Base-by-base conservation (phyloP, 1,284 basidiomycete genomes). In the Trichosporon asahii region DNA sequence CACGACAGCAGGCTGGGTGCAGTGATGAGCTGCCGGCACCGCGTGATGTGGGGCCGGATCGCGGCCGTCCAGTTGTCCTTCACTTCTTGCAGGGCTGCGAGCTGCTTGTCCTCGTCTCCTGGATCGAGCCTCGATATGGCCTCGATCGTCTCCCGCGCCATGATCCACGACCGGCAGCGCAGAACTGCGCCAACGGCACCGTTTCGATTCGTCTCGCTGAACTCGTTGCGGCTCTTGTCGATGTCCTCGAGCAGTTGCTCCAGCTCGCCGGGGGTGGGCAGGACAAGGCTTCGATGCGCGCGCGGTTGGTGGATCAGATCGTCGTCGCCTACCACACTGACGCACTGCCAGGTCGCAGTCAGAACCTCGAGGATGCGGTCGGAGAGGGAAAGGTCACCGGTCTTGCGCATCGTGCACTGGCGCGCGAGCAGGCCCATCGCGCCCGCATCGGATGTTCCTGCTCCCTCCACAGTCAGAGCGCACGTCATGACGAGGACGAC, bases 271-370 rank as follows among this genome's bases (percentile, higher is more conserved):
- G 49, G 27, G 8, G 46, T 31, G 1, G 67, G 67, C 8, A 68
- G 46, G 5, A 53, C 44, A 0, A 68, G 44, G 1, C 44, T n/a
- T 2, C 12, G 14, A 15, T 61, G 57, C 8, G 67, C 67, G 2
- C 37, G 44, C 23, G 46, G n/a, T 18, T 55, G 44, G 65, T 35
- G 60, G 21, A 46, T 60, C 15, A 33, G 21, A 12, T 69, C 64
- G 53, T 79, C 75, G 73, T 81, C 74, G 53, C 76, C 55, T 25
- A 68, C 46, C n/a, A 64, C 27, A 1, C 25, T 21, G 21, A 49
- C 46, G 37, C 44, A 63, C 3, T 64, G 37, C 29, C 44, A 35
- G 5, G 61, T 53, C 46, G 61, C 61, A 3, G 67, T 63, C 2
- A 46, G 21, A 0, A 68, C 67, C 31, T 37, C 57, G 6, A 61